phyloP scores from a whole-genome alignment of 139 green algal species.

The Nannochloris sp. region DNA sequence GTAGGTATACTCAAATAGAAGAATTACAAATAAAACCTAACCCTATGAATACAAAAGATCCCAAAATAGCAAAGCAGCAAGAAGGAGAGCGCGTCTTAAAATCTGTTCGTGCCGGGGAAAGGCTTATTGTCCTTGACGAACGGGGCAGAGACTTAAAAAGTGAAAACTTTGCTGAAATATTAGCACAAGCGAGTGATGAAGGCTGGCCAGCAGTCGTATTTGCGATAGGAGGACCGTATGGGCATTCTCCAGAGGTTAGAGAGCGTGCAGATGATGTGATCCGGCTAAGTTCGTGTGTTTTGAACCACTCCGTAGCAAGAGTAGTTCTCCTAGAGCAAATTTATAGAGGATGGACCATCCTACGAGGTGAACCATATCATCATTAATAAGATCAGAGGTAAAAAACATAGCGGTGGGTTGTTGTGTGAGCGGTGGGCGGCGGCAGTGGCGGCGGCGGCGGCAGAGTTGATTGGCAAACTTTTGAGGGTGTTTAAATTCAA shows the following conservation, averaged over 20 bases:
- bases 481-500: no score
- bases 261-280: slow-evolving; percentile 42
- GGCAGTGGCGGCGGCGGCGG: no score
- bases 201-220: slow-evolving; percentile 40
- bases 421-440: no score
- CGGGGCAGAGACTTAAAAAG: slow-evolving; percentile 39
- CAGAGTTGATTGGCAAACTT: no score
- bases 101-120: slow-evolving; percentile 25
- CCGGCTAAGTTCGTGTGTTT: slow-evolving; percentile 55
- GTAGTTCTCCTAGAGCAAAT: slow-evolving; percentile 82
- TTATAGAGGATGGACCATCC: slow-evolving; percentile 74
- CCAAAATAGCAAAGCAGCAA: slow-evolving; percentile 21
- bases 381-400: slow-evolving; percentile 42
- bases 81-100: slow-evolving; percentile 43
- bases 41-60: slow-evolving; percentile 38
- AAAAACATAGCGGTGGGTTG: neutral
- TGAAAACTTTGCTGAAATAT: slow-evolving; percentile 50
- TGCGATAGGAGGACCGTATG: slow-evolving; percentile 72
- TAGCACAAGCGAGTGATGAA: slow-evolving; percentile 32
- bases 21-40: slow-evolving; percentile 46
- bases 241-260: slow-evolving; percentile 47
- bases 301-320: slow-evolving; percentile 84
- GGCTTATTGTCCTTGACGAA: slow-evolving; percentile 63
- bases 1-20: slow-evolving; percentile 6
- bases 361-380: slow-evolving; percentile 73